phyloP scores from a whole-genome alignment of 345 rosid species.

The Mallotus nudiflorus region DNA sequence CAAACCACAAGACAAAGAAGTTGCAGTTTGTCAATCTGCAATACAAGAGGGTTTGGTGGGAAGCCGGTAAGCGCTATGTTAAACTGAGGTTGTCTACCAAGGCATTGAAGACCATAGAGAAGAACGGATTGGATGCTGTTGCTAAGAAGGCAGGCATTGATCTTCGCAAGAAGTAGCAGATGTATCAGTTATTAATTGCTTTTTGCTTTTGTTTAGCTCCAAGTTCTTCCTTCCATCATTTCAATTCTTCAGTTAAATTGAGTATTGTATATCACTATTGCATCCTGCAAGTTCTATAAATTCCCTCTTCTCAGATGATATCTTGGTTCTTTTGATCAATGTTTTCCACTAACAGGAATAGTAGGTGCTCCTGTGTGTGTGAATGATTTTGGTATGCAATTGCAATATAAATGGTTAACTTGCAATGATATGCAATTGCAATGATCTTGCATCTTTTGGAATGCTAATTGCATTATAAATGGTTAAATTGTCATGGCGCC shows the following conservation, averaged over 20 bases:
- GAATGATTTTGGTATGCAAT: no score
- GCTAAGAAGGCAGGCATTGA: conserved; percentile 97
- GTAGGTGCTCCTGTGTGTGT: no score
- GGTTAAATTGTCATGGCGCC: no score
- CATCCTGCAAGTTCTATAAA: background rate
- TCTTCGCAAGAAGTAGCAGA: conserved; percentile 59
- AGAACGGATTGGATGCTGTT: conserved; percentile 91
- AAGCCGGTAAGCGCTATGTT: conserved; percentile 81
- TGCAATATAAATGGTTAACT: no score
- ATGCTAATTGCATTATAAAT: no score
- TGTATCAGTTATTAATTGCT: background rate
- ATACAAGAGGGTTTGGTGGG: conserved; percentile 96
- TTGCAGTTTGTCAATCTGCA: conserved; percentile 90
- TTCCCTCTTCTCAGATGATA: background rate
- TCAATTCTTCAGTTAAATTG: conserved; percentile 1
- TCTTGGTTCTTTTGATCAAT: background rate
- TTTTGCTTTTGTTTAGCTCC: background rate
- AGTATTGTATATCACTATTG: conserved; percentile 3
- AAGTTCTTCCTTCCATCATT: background rate
- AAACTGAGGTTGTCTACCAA: conserved; percentile 83
- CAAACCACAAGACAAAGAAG: conserved; percentile 95
- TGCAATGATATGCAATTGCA: no score
- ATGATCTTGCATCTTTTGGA: no score
- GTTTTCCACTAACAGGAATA: background rate
- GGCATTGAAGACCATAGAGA: conserved; percentile 91